Percentiles rank a stretch among this genome's conserved stretches.
Evolutionary conservation across 208 protist species (phyloP).

Genomic region (Entamoeba invadens): DNA sequence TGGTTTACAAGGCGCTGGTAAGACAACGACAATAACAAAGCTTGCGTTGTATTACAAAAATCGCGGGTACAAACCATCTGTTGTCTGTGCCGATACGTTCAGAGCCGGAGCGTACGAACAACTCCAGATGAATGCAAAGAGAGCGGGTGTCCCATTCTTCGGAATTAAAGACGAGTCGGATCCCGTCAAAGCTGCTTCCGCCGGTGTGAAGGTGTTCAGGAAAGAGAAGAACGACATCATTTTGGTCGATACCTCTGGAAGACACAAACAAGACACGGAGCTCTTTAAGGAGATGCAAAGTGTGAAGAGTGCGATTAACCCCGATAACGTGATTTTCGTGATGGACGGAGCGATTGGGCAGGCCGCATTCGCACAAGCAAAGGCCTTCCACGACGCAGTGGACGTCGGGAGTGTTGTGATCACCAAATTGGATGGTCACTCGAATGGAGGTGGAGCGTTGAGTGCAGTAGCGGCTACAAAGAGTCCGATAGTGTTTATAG

Average conservation of each 20-base stretch:
- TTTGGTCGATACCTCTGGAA: conserved; percentile 38
- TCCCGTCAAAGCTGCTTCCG: conserved; percentile 24
- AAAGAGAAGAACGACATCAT: conserved; percentile 27
- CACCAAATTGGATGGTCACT: conserved; percentile 33
- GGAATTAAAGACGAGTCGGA: conserved; percentile 25
- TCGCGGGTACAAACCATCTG: conserved; percentile 9
- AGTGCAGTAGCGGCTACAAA: conserved; percentile 27
- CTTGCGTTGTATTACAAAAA: conserved; percentile 30
- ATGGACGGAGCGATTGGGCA: conserved; percentile 34
- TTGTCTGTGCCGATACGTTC: conserved; percentile 42
- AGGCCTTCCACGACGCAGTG: conserved; percentile 26
- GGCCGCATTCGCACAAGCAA: conserved; percentile 17
- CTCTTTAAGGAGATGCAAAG: conserved; percentile 34
- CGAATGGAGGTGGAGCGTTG: conserved; percentile 27
- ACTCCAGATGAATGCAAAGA: conserved; percentile 26
- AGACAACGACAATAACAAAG: conserved; percentile 36
- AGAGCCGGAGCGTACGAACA: conserved; percentile 35
- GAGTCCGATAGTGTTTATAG: conserved; percentile 36
- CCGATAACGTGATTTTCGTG: conserved; percentile 30
- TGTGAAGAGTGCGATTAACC: conserved; percentile 15
- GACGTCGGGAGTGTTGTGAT: conserved; percentile 27
- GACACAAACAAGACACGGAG: conserved; percentile 30
- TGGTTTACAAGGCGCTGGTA: conserved; percentile 36
- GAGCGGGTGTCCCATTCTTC: conserved; percentile 24
- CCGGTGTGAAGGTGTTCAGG: conserved; percentile 23